Percentiles rank a stretch among this genome's conserved stretches.
These are phyloP conservation scores for Strobilomyces echinocephalus DNA, from an alignment of 768 basidiomycete genomes.

Conservation along the genomic window DNA sequence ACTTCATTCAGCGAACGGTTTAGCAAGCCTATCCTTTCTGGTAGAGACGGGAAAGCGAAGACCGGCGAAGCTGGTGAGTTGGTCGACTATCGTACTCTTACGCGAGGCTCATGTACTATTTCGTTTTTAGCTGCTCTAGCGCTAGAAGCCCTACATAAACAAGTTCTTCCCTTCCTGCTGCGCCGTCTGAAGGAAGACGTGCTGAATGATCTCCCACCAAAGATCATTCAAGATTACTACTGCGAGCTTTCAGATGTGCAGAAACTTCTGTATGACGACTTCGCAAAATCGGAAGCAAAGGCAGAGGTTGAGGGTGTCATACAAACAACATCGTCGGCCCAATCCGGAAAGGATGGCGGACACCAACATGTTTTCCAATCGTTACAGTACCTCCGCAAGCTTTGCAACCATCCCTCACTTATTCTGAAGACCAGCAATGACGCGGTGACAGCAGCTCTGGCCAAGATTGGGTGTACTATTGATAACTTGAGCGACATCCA, in stretches of 20 bases:
- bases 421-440: slow-evolving; percentile 72
- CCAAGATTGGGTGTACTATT: slow-evolving; percentile 45
- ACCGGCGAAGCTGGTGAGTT: slow-evolving; percentile 87
- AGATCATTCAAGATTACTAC: slow-evolving; percentile 99
- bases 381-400: slow-evolving; percentile 91
- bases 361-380: slow-evolving; percentile 96
- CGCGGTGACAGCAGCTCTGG: slow-evolving; percentile 53
- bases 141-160: slow-evolving; percentile 94
- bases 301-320: slow-evolving; percentile 62
- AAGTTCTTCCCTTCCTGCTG: slow-evolving; percentile 96
- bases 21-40: slow-evolving; percentile 91
- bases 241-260: slow-evolving; percentile 95
- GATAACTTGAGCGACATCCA: slow-evolving; percentile 69
- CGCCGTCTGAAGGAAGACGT: slow-evolving; percentile 98
- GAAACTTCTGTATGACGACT: slow-evolving; percentile 92
- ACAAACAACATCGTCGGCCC: slow-evolving; percentile 35
- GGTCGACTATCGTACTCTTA: not conserved
- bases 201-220: slow-evolving; percentile 89
- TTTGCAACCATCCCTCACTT: slow-evolving; percentile 95
- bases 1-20: slow-evolving; percentile 92
- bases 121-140: slow-evolving; percentile 73
- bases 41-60: slow-evolving; percentile 92
- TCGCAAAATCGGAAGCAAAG: slow-evolving; percentile 72
- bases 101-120: not conserved
- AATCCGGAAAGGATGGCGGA: slow-evolving; percentile 37